A percentile compares a stretch with the other conserved stretches of the same genome.
Conservation (phyloP, 371 early-diverging fungal species). For the Polyrhizophydium stewartii region DNA sequence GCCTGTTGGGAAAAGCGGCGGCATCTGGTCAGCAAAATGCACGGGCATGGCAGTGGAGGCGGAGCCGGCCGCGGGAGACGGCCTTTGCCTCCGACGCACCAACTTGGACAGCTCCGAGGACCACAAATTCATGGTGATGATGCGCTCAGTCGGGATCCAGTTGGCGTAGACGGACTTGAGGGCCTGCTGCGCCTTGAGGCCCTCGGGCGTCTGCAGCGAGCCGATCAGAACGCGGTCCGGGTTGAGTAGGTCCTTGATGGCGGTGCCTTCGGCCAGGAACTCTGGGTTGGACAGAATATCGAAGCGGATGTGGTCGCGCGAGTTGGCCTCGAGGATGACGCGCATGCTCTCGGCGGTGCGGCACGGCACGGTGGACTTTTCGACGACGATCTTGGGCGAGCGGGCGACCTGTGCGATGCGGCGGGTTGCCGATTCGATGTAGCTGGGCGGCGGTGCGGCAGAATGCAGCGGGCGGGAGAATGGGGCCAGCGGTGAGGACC, state of each 20-base stretch:
- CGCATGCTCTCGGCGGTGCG: conserved; percentile 88
- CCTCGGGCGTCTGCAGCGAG: conserved; percentile 71
- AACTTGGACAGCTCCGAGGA: conserved; percentile 91
- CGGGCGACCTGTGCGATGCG: conserved; percentile 83
- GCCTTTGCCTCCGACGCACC: conserved; percentile 55
- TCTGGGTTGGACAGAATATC: conserved; percentile 95
- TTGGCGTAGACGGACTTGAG: conserved; percentile 74
- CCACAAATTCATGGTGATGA: conserved; percentile 92
- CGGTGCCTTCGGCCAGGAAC: conserved; percentile 95
- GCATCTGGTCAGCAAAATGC: too few species aligned
- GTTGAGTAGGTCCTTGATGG: conserved; percentile 74
- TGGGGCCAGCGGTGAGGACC: too few species aligned
- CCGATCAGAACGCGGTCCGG: conserved; percentile 96
- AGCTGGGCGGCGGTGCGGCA: conserved; percentile 48
- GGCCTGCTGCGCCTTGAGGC: conserved; percentile 70
- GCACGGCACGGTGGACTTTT: conserved; percentile 95
- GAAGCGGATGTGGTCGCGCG: conserved; percentile 65
- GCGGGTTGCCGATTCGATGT: conserved; percentile 81
- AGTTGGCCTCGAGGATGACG: conserved; percentile 81
- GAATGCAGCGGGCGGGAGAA: too few species aligned
- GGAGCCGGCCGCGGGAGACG: too few species aligned
- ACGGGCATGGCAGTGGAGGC: too few species aligned
- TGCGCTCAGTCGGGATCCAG: conserved; percentile 69
- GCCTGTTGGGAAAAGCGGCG: conserved; percentile 45
- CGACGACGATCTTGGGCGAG: conserved; percentile 86